Evolutionary conservation across 2,329 filamentous ascomycete species (phyloP).

Genomic region (Helicocarpus griseus): DNA sequence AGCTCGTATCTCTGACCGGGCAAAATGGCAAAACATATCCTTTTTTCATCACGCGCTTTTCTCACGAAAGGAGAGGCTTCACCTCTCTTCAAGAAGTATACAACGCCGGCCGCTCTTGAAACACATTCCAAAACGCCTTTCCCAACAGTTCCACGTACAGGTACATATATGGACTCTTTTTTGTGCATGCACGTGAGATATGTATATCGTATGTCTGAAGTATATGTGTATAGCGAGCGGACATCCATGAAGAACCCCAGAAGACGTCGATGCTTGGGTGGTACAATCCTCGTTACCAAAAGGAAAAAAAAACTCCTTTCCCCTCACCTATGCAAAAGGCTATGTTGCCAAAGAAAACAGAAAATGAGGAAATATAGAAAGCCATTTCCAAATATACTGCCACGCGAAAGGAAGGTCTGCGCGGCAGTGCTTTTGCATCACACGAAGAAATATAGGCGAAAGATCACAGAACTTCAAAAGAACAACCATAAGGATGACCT

Average conservation of each 20-base stretch:
- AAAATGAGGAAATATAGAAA: background rate
- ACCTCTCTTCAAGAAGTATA: no score
- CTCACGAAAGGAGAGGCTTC: no score
- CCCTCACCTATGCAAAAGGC: background rate
- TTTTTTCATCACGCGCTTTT: no score
- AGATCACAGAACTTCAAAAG: background rate
- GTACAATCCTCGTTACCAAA: background rate
- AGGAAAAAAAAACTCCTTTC: background rate
- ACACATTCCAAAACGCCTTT: no score
- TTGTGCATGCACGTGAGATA: background rate
- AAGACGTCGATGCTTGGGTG: background rate
- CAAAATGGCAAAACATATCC: no score
- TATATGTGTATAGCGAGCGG: conserved; percentile 1
- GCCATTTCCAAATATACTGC: background rate
- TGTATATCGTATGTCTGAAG: background rate
- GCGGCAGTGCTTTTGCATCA: background rate
- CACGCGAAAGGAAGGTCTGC: background rate
- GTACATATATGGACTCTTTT: background rate
- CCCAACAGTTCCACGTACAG: background rate
- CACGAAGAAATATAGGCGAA: background rate
- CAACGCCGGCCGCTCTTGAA: background rate
- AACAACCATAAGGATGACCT: background rate
- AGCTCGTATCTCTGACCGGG: no score
- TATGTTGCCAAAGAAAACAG: background rate
- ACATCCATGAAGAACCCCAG: background rate